These are phyloP conservation scores for Orbilia quercus DNA, from an alignment of 2,329 filamentous ascomycete genomes.

Conservation along the genomic window DNA sequence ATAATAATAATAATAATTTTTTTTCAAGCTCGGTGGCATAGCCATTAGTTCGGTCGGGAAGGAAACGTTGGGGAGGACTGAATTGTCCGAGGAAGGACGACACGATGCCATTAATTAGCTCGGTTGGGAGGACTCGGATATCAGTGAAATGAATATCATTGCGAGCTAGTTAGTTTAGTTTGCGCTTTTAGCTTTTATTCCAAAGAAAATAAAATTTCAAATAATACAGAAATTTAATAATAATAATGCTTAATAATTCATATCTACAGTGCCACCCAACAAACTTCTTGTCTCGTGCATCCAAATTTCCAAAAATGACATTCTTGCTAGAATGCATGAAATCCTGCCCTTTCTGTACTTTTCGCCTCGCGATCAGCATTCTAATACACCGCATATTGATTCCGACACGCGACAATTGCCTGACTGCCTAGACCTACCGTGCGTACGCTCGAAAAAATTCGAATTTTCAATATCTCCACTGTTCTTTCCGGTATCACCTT, in stretches of 20 bases:
- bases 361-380: neutral
- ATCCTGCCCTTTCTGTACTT: no score
- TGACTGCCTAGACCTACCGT: conserved; percentile 27
- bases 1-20: no score
- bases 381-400: conserved; percentile 16
- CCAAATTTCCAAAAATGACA: neutral
- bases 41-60: neutral
- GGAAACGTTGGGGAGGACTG: neutral
- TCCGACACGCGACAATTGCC: conserved; percentile 36
- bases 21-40: neutral
- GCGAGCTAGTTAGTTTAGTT: conserved; percentile 10
- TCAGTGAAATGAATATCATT: neutral
- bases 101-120: conserved; percentile 7
- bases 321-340: neutral
- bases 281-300: no score
- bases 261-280: no score
- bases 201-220: conserved; percentile 6
- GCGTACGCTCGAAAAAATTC: conserved; percentile 10
- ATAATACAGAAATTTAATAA: no score
- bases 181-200: conserved; percentile 22
- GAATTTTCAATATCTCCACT: no score
- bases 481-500: no score
- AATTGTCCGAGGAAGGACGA: conserved; percentile 2
- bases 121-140: conserved; percentile 2
- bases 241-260: no score